phyloP scores from a whole-genome alignment of 169 alveolate genomes.

The Babesia ovata region DNA sequence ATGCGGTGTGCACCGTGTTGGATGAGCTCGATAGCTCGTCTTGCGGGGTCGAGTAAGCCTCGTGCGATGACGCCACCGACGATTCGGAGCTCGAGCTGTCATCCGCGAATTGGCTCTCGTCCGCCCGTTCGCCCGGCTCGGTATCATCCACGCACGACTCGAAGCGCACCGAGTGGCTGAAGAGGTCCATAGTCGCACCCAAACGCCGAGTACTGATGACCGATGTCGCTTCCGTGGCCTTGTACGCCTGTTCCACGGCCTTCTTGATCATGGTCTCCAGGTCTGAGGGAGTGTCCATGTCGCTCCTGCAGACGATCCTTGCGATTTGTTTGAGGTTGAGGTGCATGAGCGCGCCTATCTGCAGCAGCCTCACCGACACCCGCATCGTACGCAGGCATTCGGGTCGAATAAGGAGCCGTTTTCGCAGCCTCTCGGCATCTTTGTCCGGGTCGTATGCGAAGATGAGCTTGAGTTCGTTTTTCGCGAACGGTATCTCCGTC shows the following conservation, averaged over 20 bases:
- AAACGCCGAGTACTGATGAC: constrained; percentile 69
- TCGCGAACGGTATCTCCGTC: constrained; percentile 87
- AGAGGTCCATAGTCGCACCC: constrained; percentile 42
- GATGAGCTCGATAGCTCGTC: constrained; percentile 40
- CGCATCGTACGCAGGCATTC: constrained; percentile 90
- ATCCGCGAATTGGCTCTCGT: not conserved
- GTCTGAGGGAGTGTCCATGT: constrained; percentile 85
- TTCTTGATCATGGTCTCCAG: constrained; percentile 78
- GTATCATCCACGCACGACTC: not conserved
- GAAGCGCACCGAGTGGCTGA: constrained; percentile 31
- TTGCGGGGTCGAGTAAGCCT: constrained; percentile 12
- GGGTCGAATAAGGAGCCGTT: constrained; percentile 82
- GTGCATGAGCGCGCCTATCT: constrained; percentile 86
- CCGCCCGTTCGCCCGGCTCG: not conserved
- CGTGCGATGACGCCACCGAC: constrained; percentile 18
- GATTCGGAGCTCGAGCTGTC: not conserved
- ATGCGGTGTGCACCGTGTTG: constrained; percentile 31
- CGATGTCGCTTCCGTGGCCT: constrained; percentile 70
- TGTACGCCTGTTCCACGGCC: constrained; percentile 74
- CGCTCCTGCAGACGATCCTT: constrained; percentile 80
- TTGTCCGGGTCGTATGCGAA: constrained; percentile 86
- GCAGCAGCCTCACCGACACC: constrained; percentile 84
- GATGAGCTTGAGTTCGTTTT: constrained; percentile 80
- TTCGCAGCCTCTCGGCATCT: constrained; percentile 86
- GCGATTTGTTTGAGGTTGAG: constrained; percentile 87